phyloP scores from a whole-genome alignment of 2,329 filamentous ascomycete species.

The Monilinia polystroma region DNA sequence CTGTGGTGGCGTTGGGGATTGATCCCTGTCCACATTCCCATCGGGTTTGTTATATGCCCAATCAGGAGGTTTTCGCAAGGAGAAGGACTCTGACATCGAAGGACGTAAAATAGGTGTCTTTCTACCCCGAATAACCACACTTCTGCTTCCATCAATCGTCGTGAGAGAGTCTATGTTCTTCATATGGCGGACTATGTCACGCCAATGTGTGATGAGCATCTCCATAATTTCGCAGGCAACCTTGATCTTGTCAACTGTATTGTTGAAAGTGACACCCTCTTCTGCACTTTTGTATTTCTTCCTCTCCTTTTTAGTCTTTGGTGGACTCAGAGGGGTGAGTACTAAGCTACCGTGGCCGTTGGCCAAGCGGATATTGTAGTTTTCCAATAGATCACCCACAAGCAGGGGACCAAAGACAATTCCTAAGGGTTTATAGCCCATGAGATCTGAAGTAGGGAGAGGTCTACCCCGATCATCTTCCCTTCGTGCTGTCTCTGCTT shows the following conservation, averaged over 20 bases:
- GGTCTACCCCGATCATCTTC: constrained; percentile 54
- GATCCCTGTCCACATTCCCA: constrained; percentile 32
- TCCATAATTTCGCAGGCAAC: constrained; percentile 60
- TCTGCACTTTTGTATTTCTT: constrained; percentile 38
- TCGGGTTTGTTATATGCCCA: constrained; percentile 38
- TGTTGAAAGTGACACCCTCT: constrained; percentile 31
- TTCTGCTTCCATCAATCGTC: constrained; percentile 24
- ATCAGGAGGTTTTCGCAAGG: constrained; percentile 43
- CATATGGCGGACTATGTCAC: constrained; percentile 61
- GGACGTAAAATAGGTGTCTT: constrained; percentile 40
- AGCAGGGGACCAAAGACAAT: constrained; percentile 66
- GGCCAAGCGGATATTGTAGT: constrained; percentile 45
- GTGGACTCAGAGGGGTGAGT: constrained; percentile 40
- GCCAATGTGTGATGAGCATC: constrained; percentile 66
- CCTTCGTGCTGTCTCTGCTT: constrained; percentile 53
- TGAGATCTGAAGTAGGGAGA: constrained; percentile 56
- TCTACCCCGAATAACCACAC: constrained; percentile 25
- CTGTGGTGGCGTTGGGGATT: constrained; percentile 42
- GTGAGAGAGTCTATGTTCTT: constrained; percentile 44
- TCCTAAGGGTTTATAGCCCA: constrained; percentile 63
- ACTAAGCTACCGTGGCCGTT: constrained; percentile 35
- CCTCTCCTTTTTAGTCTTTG: constrained; percentile 46
- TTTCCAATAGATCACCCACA: constrained; percentile 55
- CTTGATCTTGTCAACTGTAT: constrained; percentile 53
- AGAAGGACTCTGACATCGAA: constrained; percentile 46